A percentile compares a stretch with the other conserved stretches of the same genome.
Evolutionary conservation across 495 filamentous ascomycete species (phyloP).

Genomic region (Xeromyces bisporus): DNA sequence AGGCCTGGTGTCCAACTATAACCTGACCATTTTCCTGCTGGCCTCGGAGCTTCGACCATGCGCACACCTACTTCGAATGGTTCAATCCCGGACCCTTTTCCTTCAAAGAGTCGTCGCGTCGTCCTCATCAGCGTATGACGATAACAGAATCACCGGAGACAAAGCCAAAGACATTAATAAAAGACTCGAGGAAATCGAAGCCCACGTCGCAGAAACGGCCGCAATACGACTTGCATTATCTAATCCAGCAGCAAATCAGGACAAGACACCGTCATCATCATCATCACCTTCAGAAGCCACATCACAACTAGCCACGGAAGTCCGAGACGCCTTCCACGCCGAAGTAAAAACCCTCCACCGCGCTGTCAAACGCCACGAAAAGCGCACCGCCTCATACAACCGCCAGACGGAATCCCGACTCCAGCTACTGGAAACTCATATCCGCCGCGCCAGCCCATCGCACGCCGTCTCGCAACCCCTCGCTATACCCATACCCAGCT

Average conservation of each 20-base stretch:
- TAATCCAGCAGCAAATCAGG: slow-evolving; percentile 3
- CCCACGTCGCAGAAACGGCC: slow-evolving; percentile 30
- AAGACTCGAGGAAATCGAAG: slow-evolving; percentile 58
- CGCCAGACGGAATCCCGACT: slow-evolving; percentile 64
- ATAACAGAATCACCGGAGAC: slow-evolving; percentile 18
- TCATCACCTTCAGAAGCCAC: slow-evolving; percentile 11
- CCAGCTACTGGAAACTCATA: slow-evolving; percentile 44
- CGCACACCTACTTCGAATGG: slow-evolving; percentile 63
- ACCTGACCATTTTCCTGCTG: slow-evolving; percentile 84
- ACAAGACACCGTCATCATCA: not conserved
- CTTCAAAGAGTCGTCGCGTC: slow-evolving; percentile 55
- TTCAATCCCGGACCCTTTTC: slow-evolving; percentile 63
- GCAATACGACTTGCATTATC: slow-evolving; percentile 9
- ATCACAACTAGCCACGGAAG: slow-evolving; percentile 38
- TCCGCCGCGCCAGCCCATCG: slow-evolving; percentile 63
- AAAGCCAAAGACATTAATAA: slow-evolving; percentile 39
- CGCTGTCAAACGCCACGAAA: slow-evolving; percentile 88
- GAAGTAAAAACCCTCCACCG: slow-evolving; percentile 82
- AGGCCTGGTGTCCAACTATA: slow-evolving; percentile 77
- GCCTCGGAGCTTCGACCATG: slow-evolving; percentile 72
- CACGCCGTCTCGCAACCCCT: slow-evolving; percentile 54
- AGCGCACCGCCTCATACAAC: slow-evolving; percentile 53
- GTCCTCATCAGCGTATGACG: slow-evolving; percentile 26
- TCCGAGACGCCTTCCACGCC: slow-evolving; percentile 49
- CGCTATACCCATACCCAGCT: slow-evolving; percentile 4